Evolutionary conservation across 768 basidiomycete genomes (phyloP), one percentile per base, ranked within the genome.

Genomic region (Serendipita sp.): DNA sequence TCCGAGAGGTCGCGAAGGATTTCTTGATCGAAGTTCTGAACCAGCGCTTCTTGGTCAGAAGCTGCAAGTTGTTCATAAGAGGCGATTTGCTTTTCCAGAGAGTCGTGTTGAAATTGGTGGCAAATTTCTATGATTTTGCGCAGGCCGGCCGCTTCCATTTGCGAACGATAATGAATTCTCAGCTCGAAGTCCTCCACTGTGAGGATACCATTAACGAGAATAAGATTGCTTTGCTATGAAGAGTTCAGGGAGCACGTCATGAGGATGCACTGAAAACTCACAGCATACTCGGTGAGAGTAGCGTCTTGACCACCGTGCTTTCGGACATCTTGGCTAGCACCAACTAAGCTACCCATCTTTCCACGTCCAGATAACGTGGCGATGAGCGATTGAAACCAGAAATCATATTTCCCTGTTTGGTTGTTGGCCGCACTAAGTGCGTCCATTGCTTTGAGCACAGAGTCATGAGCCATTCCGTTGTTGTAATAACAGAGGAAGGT

Each of bases 331-430:
- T 94, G 90, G 69, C 93, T 95, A 27, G 92, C 91, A 0, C 96
- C 96, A 5, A 99, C 95, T 44, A 89, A 73, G 71, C 89, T 96
- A 1, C 95, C 95, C 91, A 97, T 93, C 72, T 85, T 87, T 1
- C 95, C 95, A 64, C 92, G 77, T 2, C 93, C 94, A 53, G 83
- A 80, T 16, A 97, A 78, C 2, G 82, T 82, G 31, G 75, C 74
- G 68, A 91, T 87, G 67, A 95, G 76, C 0, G 85, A 86, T 68
- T 84, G 86, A 71, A 98, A 89, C 94, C 92, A 98, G 69, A 83
- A 92, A 66, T 84, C 85, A 72, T 91, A 98, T 13, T 77, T 75
- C 60, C 81, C 81, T 53, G 81, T 81, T 62, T 79, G 75, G 62
- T 75, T 71, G 67, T 90, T 89, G 3, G 81, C 74, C 29, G 78